Evolutionary conservation across 495 filamentous ascomycete genomes (phyloP).

Genomic region (Neurospora sp.): DNA sequence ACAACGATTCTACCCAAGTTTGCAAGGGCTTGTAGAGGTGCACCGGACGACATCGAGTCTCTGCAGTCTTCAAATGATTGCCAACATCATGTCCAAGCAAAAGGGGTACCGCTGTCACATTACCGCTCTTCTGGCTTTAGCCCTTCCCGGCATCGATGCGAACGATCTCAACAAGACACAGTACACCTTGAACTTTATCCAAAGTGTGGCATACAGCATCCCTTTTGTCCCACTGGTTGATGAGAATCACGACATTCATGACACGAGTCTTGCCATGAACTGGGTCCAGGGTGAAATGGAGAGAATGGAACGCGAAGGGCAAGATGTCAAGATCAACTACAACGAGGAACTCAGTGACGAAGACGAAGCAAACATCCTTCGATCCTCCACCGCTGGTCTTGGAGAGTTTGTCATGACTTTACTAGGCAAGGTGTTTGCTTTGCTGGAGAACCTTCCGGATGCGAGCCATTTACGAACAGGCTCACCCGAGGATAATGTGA

Average conservation of each 20-base stretch:
- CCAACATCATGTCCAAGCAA: slow-evolving; percentile 77
- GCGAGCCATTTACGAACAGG: slow-evolving; percentile 74
- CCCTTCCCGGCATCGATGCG: slow-evolving; percentile 91
- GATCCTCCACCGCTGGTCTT: slow-evolving; percentile 92
- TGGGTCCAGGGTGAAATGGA: slow-evolving; percentile 94
- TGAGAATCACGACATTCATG: slow-evolving; percentile 56
- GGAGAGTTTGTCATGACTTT: slow-evolving; percentile 86
- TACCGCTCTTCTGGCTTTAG: slow-evolving; percentile 82
- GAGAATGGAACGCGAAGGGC: slow-evolving; percentile 81
- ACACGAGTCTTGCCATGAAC: slow-evolving; percentile 71
- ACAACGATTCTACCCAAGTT: slow-evolving; percentile 91
- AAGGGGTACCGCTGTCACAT: slow-evolving; percentile 94
- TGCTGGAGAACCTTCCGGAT: slow-evolving; percentile 92
- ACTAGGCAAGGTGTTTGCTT: slow-evolving; percentile 86
- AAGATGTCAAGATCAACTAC: slow-evolving; percentile 78
- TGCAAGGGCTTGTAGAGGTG: slow-evolving; percentile 94
- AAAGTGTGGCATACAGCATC: slow-evolving; percentile 88
- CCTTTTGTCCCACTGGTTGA: slow-evolving; percentile 78
- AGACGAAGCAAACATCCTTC: slow-evolving; percentile 80
- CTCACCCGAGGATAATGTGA: slow-evolving; percentile 92
- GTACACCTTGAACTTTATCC: slow-evolving; percentile 88
- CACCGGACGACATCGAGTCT: slow-evolving; percentile 93
- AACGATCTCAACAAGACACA: slow-evolving; percentile 97
- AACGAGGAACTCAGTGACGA: slow-evolving; percentile 68
- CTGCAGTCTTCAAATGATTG: slow-evolving; percentile 77